A percentile compares a stretch with the other conserved stretches of the same genome.
Evolutionary conservation across 345 rosid genomes (phyloP).

Genomic region (Gossypium sturtianum): DNA sequence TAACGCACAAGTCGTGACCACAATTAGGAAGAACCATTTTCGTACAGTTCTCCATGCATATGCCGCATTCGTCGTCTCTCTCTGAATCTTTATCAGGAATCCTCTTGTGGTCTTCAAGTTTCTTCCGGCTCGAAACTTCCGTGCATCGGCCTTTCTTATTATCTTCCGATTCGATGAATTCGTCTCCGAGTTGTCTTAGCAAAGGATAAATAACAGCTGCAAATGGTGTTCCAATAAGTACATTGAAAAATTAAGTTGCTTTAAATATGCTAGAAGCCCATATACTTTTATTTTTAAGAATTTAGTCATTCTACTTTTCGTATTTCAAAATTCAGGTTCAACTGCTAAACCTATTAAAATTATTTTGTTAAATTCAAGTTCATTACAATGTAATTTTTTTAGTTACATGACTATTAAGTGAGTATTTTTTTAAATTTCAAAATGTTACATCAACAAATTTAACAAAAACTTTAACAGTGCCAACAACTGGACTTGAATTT

Average conservation of each 20-base stretch:
- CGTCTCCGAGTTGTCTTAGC: slow-evolving; percentile 46
- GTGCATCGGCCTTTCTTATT: slow-evolving; percentile 10
- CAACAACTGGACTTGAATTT: too few relatives aligned
- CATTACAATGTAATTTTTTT: too few relatives aligned
- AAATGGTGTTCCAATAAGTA: slow-evolving; percentile 3
- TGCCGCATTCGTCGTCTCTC: slow-evolving; percentile 60
- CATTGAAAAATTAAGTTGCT: background rate
- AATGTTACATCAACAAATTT: too few relatives aligned
- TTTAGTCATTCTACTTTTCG: too few relatives aligned
- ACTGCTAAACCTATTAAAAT: too few relatives aligned
- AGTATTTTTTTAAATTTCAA: too few relatives aligned
- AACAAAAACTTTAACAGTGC: too few relatives aligned
- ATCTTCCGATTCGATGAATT: slow-evolving; percentile 26
- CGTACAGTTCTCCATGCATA: slow-evolving; percentile 59
- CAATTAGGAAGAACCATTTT: slow-evolving; percentile 56
- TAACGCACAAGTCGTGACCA: slow-evolving; percentile 55
- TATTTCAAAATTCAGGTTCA: too few relatives aligned
- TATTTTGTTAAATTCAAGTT: too few relatives aligned
- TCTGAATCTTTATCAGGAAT: slow-evolving; percentile 29
- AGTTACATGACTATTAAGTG: too few relatives aligned
- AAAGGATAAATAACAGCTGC: slow-evolving; percentile 28
- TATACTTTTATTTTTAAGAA: too few relatives aligned
- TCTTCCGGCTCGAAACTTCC: slow-evolving; percentile 22
- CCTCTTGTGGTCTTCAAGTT: slow-evolving; percentile 28
- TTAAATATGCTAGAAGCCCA: too few relatives aligned